phyloP scores from a whole-genome alignment of 164 flowering plant genomes.

The Vitis rotundifolia region DNA sequence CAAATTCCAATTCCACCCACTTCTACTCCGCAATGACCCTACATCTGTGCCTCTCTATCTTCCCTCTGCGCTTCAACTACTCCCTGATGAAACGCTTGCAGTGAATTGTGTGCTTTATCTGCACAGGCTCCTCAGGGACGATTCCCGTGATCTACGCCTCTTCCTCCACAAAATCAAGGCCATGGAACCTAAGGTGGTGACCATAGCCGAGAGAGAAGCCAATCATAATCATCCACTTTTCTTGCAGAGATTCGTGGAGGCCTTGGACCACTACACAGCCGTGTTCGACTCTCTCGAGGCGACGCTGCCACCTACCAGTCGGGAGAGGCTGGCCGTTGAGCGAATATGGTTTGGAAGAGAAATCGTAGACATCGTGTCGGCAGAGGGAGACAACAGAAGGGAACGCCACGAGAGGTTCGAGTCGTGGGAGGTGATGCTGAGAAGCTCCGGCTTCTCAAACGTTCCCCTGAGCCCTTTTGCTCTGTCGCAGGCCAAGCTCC shows the following conservation, averaged over 20 bases:
- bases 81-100: constrained; percentile 66
- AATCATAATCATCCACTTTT: constrained; percentile 65
- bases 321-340: constrained; percentile 77
- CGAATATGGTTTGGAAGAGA: constrained; percentile 80
- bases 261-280: constrained; percentile 73
- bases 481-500: constrained; percentile 83
- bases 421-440: constrained; percentile 71
- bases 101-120: constrained; percentile 73
- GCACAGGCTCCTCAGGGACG: constrained; percentile 58
- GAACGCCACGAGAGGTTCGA: constrained; percentile 68
- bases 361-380: constrained; percentile 60
- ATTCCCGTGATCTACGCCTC: constrained; percentile 19
- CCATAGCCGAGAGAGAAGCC: constrained; percentile 79
- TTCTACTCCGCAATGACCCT: constrained; percentile 35
- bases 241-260: constrained; percentile 64
- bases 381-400: constrained; percentile 55
- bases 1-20: constrained; percentile 69
- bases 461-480: constrained; percentile 76
- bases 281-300: constrained; percentile 87
- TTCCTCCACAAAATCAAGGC: constrained; percentile 64
- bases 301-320: constrained; percentile 75
- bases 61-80: constrained; percentile 28
- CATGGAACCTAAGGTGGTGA: constrained; percentile 71
- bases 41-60: constrained; percentile 20
- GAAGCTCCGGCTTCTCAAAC: constrained; percentile 56